Conservation (phyloP, 2,329 filamentous ascomycete species). For the Cercospora sp. region DNA sequence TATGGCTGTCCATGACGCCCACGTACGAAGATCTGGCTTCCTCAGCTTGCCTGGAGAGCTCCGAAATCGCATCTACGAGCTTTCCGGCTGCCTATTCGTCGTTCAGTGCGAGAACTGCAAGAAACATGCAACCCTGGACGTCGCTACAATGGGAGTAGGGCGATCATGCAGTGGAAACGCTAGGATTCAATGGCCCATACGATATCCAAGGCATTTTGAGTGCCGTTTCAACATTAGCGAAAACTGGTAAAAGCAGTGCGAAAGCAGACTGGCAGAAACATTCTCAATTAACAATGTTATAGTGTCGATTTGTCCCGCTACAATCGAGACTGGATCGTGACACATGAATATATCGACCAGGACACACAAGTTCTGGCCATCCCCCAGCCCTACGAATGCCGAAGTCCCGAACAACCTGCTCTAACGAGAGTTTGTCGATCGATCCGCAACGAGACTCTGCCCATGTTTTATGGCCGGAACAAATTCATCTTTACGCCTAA, state of each 20-base stretch:
- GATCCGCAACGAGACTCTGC: slow-evolving; percentile 20
- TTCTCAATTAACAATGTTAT: background rate
- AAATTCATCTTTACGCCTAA: slow-evolving; percentile 16
- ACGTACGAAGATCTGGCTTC: slow-evolving; percentile 5
- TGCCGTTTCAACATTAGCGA: slow-evolving; percentile 1
- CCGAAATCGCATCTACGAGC: slow-evolving; percentile 22
- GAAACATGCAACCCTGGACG: slow-evolving; percentile 4
- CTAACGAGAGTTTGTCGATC: slow-evolving; percentile 17
- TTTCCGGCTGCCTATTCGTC: slow-evolving; percentile 21
- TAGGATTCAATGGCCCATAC: slow-evolving; percentile 10
- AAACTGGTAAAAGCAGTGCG: background rate
- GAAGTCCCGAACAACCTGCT: slow-evolving; percentile 18
- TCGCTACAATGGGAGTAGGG: slow-evolving; percentile 1
- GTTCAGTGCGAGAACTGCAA: slow-evolving; percentile 14
- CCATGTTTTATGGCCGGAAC: slow-evolving; percentile 24
- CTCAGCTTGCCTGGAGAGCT: slow-evolving; percentile 22
- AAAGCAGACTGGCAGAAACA: background rate
- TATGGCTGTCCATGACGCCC: background rate
- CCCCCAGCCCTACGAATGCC: background rate
- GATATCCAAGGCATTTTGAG: slow-evolving; percentile 17
- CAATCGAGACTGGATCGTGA: slow-evolving; percentile 6
- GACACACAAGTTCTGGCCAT: slow-evolving; percentile 1
- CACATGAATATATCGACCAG: slow-evolving; percentile 15
- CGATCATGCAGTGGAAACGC: slow-evolving; percentile 9
- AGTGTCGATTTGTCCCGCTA: slow-evolving; percentile 18